Evolutionary conservation across 1,284 basidiomycete genomes (phyloP).

Genomic region (Sutorius eximius): DNA sequence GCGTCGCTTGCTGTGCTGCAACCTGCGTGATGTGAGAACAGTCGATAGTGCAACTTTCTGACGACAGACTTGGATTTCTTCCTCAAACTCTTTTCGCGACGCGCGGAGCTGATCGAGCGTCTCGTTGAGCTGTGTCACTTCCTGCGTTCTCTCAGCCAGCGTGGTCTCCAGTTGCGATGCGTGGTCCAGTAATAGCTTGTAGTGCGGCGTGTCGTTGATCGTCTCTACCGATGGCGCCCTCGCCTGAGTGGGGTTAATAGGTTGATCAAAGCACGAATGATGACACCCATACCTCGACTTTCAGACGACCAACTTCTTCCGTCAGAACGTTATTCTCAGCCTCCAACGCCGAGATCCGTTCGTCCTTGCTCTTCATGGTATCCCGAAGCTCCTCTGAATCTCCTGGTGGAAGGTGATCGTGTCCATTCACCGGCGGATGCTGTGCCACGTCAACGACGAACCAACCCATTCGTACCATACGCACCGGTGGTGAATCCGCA

Average conservation of each 20-base stretch:
- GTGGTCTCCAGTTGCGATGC: constrained; percentile 43
- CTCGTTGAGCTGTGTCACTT: constrained; percentile 41
- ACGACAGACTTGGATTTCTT: constrained; percentile 43
- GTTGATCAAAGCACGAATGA: not conserved
- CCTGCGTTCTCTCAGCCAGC: constrained; percentile 38
- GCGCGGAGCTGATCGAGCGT: constrained; percentile 41
- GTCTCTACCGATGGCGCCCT: constrained; percentile 45
- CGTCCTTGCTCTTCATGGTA: constrained; percentile 37
- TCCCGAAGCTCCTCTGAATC: constrained; percentile 43
- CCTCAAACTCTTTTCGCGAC: constrained; percentile 49
- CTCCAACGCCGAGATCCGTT: constrained; percentile 40
- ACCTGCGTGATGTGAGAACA: constrained; percentile 39
- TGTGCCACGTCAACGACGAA: constrained; percentile 12
- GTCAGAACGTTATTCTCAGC: constrained; percentile 43
- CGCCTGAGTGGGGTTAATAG: constrained; percentile 34
- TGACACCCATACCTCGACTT: constrained; percentile 43
- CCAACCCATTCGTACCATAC: constrained; percentile 41
- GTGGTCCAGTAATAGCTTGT: constrained; percentile 49
- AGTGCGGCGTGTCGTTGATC: constrained; percentile 48
- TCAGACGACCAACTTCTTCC: constrained; percentile 42
- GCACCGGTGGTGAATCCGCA: constrained; percentile 57
- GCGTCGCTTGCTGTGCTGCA: constrained; percentile 45
- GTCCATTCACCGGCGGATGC: constrained; percentile 29
- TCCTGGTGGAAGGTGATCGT: constrained; percentile 22
- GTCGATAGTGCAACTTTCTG: constrained; percentile 9